These are phyloP conservation scores for Candida taoyuanica DNA, from an alignment of 805 yeast genomes.

Conservation along the genomic window DNA sequence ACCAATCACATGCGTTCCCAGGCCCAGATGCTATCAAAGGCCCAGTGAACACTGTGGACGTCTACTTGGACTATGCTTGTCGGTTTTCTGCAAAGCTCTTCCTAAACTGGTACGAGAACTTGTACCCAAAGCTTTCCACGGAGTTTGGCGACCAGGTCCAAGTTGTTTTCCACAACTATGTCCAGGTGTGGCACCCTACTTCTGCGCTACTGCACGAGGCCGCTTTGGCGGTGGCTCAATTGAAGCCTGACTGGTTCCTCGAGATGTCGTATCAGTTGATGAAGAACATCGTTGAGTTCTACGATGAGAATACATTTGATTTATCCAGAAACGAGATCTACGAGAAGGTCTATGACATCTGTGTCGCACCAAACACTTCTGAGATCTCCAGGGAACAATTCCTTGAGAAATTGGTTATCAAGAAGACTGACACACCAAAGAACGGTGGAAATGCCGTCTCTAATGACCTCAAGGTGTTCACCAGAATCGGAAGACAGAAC, in stretches of 20 bases:
- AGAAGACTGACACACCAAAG: slow-evolving; percentile 20
- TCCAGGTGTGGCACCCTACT: slow-evolving; percentile 91
- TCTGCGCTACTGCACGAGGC: slow-evolving; percentile 68
- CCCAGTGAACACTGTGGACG: slow-evolving; percentile 43
- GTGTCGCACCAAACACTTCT: slow-evolving; percentile 36
- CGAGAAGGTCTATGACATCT: slow-evolving; percentile 46
- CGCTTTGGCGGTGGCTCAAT: slow-evolving; percentile 59
- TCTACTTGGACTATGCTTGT: slow-evolving; percentile 74
- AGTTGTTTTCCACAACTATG: slow-evolving; percentile 62
- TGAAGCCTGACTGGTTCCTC: slow-evolving; percentile 52
- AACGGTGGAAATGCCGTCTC: slow-evolving; percentile 58
- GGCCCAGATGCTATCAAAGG: slow-evolving; percentile 6
- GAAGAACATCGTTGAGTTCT: slow-evolving; percentile 48
- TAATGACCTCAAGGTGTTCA: slow-evolving; percentile 66
- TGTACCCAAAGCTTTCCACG: slow-evolving; percentile 48
- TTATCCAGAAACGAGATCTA: slow-evolving; percentile 54
- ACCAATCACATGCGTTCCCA: slow-evolving; percentile 23
- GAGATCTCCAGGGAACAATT: slow-evolving; percentile 29
- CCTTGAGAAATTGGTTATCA: slow-evolving; percentile 27
- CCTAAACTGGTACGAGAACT: slow-evolving; percentile 45
- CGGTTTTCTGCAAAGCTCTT: slow-evolving; percentile 67
- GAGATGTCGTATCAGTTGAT: slow-evolving; percentile 53
- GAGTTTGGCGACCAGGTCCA: slow-evolving; percentile 48
- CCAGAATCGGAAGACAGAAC: slow-evolving; percentile 66
- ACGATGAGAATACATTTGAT: slow-evolving; percentile 55